Evolutionary conservation across 345 rosid species (phyloP), one percentile per base, ranked within the genome.

Genomic region (Dimocarpus longan): DNA sequence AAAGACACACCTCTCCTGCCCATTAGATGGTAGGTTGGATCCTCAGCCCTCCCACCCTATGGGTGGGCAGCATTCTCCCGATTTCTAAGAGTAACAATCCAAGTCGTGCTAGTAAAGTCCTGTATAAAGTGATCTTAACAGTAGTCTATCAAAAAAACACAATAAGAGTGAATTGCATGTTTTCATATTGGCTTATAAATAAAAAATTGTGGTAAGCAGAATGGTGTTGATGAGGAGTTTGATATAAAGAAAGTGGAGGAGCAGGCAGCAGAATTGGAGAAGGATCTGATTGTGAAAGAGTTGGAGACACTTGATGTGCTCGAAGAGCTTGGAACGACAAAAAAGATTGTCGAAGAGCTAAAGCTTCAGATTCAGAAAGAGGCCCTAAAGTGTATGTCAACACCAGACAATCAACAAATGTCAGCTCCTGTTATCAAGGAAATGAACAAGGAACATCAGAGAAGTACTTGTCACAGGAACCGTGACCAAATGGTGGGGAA

Each of bases 161-260:
- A 5, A 13, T 12, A 48, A 48, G 5, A 3, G 54, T 48, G 54
- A 48, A 48, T 26, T 26, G 28, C 28, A 26, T 32, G 37, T 32
- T 32, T 32, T 32, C 37, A 32, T 26, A 26, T 32, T 32, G 37
- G 37, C 37, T 32, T 32, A 32, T 32, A 32, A 32, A 32, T 32
- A 32, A 32, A 11, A 46, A 19, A 57, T 57, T 59, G 26, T 60
- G 65, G 10, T 69, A 40, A 70, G 73, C 86, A 86, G 87, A 85
- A 88, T 75, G 88, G 85, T 32, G 75, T 84, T 67, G 94, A 88
- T 66, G 94, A 88, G 76, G 93, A 90, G 68, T 84, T 92, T 60
- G 94, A 95, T 80, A 82, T 95, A 80, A 93, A 93, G 94, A 95
- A 84, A 86, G 97, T 90, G 83, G 98, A 93, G 80, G 97, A 95